phyloP scores from a whole-genome alignment of 768 basidiomycete species.

The Phallus indusiatus region DNA sequence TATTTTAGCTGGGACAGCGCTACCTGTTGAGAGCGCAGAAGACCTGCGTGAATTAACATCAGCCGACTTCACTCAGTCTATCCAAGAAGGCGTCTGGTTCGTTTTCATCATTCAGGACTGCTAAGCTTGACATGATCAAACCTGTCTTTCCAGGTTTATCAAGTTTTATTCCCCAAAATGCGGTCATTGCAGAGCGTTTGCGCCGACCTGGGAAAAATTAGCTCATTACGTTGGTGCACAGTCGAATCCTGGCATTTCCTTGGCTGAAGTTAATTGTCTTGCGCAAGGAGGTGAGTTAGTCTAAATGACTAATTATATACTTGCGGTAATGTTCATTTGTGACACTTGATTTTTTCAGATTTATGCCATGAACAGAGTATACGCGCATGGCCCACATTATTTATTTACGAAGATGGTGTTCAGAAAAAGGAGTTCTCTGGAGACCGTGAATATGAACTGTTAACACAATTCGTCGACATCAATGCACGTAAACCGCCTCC shows the following conservation, averaged over 20 bases:
- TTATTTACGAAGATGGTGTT: conserved; percentile 61
- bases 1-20: conserved; percentile 23
- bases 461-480: conserved; percentile 46
- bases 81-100: conserved; percentile 52
- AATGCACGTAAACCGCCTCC: conserved; percentile 22
- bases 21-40: conserved; percentile 23
- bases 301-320: neutral
- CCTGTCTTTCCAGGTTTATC: conserved; percentile 42
- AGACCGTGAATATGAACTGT: conserved; percentile 40
- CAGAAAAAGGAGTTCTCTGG: conserved; percentile 48
- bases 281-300: conserved; percentile 57
- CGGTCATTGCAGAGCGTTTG: conserved; percentile 67
- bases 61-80: conserved; percentile 45
- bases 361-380: conserved; percentile 66
- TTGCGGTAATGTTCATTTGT: neutral
- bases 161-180: conserved; percentile 89
- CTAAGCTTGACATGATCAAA: neutral
- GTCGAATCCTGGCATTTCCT: conserved; percentile 42
- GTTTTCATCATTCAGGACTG: conserved; percentile 9
- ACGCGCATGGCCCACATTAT: conserved; percentile 65
- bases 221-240: conserved; percentile 33
- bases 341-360: no score
- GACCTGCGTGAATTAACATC: conserved; percentile 36
- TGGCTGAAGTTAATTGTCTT: conserved; percentile 79
- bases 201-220: conserved; percentile 73